Conservation (phyloP, 352 stramenopile species). For the Globisporangium paroecandrum region DNA sequence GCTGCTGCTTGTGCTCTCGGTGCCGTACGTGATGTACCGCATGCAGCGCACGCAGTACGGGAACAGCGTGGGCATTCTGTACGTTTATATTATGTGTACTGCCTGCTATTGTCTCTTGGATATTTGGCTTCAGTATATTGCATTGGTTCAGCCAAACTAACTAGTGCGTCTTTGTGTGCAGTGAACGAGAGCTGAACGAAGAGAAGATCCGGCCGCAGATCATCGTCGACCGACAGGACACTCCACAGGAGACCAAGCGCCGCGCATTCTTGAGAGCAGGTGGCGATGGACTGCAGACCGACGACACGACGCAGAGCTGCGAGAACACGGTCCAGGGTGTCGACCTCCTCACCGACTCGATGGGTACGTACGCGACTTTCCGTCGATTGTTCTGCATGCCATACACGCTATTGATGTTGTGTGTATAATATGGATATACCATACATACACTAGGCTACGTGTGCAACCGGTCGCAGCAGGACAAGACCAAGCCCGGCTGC, state of each 20-base stretch:
- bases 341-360: slow-evolving; percentile 49
- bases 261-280: slow-evolving; percentile 46
- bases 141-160: background rate
- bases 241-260: slow-evolving; percentile 23
- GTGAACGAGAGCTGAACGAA: slow-evolving; percentile 46
- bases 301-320: slow-evolving; percentile 33
- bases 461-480: slow-evolving; percentile 44
- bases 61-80: slow-evolving; percentile 14
- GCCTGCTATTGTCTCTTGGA: background rate
- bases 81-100: background rate
- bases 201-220: slow-evolving; percentile 59
- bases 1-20: slow-evolving; percentile 30
- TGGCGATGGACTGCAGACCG: slow-evolving; percentile 41
- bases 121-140: background rate
- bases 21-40: slow-evolving; percentile 48
- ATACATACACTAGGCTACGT: slow-evolving; percentile 34
- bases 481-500: slow-evolving; percentile 39
- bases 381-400: background rate
- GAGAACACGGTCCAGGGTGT: slow-evolving; percentile 57
- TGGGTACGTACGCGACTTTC: slow-evolving; percentile 23
- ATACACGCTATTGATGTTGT: background rate
- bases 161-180: slow-evolving; percentile 4
- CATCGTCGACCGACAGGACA: slow-evolving; percentile 42
- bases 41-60: slow-evolving; percentile 30
- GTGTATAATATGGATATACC: background rate